phyloP scores from a whole-genome alignment of 2,329 filamentous ascomycete species.

The Thermomyces lanuginosus region DNA sequence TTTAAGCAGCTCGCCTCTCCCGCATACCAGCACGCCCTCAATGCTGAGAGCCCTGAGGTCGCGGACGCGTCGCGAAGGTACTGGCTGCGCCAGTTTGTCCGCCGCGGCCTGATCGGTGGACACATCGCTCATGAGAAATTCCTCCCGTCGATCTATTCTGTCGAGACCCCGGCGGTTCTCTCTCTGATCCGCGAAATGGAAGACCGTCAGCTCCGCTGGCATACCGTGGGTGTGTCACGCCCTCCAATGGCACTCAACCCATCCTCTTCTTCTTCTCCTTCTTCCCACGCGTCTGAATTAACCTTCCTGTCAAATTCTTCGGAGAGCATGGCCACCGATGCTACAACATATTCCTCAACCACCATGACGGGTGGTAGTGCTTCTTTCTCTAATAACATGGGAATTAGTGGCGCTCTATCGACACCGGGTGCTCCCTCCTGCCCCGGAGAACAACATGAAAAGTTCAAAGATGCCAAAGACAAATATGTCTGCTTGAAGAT shows the following conservation, averaged over 20 bases:
- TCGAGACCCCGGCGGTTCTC: conserved; percentile 19
- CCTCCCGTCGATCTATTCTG: conserved; percentile 11
- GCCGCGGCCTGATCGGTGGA: conserved; percentile 21
- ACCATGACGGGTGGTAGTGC: no score
- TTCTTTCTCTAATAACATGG: no score
- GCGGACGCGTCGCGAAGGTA: conserved; percentile 18
- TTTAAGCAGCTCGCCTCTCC: conserved; percentile 19
- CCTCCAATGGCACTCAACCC: background rate
- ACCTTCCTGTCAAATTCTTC: background rate
- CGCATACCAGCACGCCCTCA: conserved; percentile 13
- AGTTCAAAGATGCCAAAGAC: conserved; percentile 11
- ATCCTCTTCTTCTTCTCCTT: background rate
- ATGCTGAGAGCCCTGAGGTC: conserved; percentile 13
- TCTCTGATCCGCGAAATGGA: conserved; percentile 26
- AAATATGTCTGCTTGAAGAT: conserved; percentile 20
- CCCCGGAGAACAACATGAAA: conserved; percentile 3
- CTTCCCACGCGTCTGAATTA: background rate
- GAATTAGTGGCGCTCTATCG: no score
- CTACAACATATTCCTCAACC: no score
- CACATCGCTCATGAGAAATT: conserved; percentile 10
- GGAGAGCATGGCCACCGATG: no score
- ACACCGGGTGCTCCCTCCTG: no score
- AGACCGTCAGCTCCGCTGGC: conserved; percentile 27
- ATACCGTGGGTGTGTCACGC: conserved; percentile 11
- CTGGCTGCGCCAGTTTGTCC: conserved; percentile 24